Evolutionary conservation across 306 rosid genomes (phyloP).

Genomic region (Pachyrhizus erosus): DNA sequence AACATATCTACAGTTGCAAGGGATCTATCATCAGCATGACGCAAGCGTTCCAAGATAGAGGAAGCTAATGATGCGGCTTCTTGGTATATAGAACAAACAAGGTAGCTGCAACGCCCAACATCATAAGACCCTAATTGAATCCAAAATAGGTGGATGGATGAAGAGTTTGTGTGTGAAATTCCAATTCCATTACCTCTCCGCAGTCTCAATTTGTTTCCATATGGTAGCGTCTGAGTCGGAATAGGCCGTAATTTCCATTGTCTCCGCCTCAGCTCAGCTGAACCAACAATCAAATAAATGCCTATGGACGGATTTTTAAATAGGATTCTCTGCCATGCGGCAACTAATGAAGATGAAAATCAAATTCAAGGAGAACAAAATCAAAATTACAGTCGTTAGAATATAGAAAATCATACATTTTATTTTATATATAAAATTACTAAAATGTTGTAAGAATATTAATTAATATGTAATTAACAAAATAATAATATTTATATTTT

Average conservation of each 20-base stretch:
- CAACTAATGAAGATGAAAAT: too few relatives aligned
- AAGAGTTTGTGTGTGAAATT: neutral
- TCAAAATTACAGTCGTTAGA: too few relatives aligned
- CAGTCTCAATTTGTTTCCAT: slow-evolving; percentile 73
- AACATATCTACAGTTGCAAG: slow-evolving; percentile 56
- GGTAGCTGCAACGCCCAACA: slow-evolving; percentile 58
- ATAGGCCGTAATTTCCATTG: slow-evolving; percentile 8
- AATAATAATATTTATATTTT: too few relatives aligned
- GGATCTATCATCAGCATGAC: neutral
- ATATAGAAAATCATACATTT: too few relatives aligned
- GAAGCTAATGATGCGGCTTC: slow-evolving; percentile 70
- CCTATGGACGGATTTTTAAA: too few relatives aligned
- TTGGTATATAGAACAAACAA: slow-evolving; percentile 75
- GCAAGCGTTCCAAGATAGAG: slow-evolving; percentile 62
- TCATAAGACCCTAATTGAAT: neutral
- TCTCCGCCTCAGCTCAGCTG: neutral
- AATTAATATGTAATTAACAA: too few relatives aligned
- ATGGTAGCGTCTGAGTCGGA: slow-evolving; percentile 31
- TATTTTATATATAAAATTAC: too few relatives aligned
- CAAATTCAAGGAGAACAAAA: too few relatives aligned
- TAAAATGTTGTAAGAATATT: too few relatives aligned
- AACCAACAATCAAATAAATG: neutral
- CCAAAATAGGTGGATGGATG: too few relatives aligned
- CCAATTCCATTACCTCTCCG: slow-evolving; percentile 74
- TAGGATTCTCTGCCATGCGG: too few relatives aligned